Percentiles rank a stretch among this genome's conserved stretches.
Conservation (phyloP, 1,284 basidiomycete species). For the Abortiporus biennis region DNA sequence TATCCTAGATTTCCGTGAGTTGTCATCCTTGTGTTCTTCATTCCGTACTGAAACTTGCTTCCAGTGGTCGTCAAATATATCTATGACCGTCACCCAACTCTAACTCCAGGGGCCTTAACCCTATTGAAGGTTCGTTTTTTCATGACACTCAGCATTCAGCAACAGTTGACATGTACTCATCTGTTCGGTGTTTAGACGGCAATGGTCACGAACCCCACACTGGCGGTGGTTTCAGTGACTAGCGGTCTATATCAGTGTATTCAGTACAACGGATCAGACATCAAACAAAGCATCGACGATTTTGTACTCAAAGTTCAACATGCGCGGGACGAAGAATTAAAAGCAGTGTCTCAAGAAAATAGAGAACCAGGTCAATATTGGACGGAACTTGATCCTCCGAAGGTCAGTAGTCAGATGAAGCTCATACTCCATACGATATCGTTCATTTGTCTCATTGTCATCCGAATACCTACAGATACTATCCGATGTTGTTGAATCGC, state of each 20-base stretch:
- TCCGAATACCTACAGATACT: constrained; percentile 39
- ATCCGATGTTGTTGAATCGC: constrained; percentile 72
- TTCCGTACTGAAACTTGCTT: constrained; percentile 7
- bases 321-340: constrained; percentile 44
- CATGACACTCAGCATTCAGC: constrained; percentile 3
- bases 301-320: constrained; percentile 48
- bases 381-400: constrained; percentile 68
- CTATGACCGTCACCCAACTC: constrained; percentile 51
- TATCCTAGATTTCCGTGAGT: constrained; percentile 72
- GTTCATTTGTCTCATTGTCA: constrained; percentile 1
- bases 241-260: constrained; percentile 60
- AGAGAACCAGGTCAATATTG: constrained; percentile 64
- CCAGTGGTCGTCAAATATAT: constrained; percentile 71
- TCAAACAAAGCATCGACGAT: constrained; percentile 42
- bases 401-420: too few species aligned
- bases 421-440: not conserved
- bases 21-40: constrained; percentile 6
- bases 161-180: not conserved
- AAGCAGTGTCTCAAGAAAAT: constrained; percentile 38
- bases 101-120: constrained; percentile 68
- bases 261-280: constrained; percentile 45
- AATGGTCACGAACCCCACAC: constrained; percentile 74
- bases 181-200: constrained; percentile 44
- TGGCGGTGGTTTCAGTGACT: constrained; percentile 68
- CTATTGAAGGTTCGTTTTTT: constrained; percentile 70